Evolutionary conservation across 495 filamentous ascomycete genomes (phyloP), one percentile per base, ranked within the genome.

Genomic region (Daldinia loculata): DNA sequence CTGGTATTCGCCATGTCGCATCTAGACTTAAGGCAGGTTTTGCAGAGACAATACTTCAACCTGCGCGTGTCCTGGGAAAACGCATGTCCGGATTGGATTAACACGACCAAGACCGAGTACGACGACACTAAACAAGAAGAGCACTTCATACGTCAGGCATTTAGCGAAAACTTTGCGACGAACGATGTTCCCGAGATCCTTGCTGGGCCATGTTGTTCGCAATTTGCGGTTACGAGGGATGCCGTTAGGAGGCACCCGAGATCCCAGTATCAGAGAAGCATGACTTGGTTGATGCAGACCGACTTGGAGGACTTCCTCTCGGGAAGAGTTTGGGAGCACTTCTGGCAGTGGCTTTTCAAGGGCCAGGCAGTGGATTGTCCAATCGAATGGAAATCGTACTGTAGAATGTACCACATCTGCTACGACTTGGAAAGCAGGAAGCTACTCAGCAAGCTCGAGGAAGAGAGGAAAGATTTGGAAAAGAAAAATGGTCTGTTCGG

Each of bases 311-410:
- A 93, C 75, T 89, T 86, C 67, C 83, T 93, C 50, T 85, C 88
- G 3, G 91, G 91, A 4, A 85, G 91, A 24, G 84, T 92, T 9
- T 91, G 89, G 87, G 91, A 93, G 80, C 93, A 93, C 75, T 79
- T 90, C 4, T 94, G 89, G 89, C 89, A 90, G 62, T 90, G 84
- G 66, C 78, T 93, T n/a, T 93, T 93, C 68, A 85, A 85, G 3
- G 82, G 84, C 8, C 57, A 87, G 30, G 80, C 83, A 9, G 80
- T 88, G 38, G 80, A 87, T 56, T 93, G 91, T 72, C 87, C 89
- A 4, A 80, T 81, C 43, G 86, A 90, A 79, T 70, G 70, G 71
- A 61, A 69, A 72, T 74, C 77, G 27, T 77, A 77, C 51, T 80
- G 78, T 57, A 64, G 48, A n/a, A 75, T 74, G 67, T 80, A 79